Base-by-base conservation (phyloP, 352 stramenopile genomes). In the Phytophthora litchii region DNA sequence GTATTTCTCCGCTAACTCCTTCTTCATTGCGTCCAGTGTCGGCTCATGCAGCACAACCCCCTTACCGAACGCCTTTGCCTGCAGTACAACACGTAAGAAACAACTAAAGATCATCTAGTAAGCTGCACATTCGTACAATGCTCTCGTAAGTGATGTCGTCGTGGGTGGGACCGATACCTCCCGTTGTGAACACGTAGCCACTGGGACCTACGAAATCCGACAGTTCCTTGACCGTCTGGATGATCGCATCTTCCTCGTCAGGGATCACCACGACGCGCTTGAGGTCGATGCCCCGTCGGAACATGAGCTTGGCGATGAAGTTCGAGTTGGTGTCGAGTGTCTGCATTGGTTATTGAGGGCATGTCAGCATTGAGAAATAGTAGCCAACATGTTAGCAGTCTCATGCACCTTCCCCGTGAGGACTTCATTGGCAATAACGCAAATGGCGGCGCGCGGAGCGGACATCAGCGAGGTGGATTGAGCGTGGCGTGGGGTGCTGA, bases 131-230 rank as follows among this genome's bases (percentile, higher is more conserved):
- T 2, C 32, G 32, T 31, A 53, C 46, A 3, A 53, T 53, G 14
- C 79, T 85, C 54, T 92, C 81, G 64, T 95, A 95, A 9, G 86
- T 95, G 70, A 95, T 92, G 60, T 95, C 83, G 70, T 95, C 86
- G 45, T 93, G 86, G 6, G 86, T 95, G 12, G 86, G 86, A 4
- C 86, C 86, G 32, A 95, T 93, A 17, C 86, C 86, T 54, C 86
- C 85, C 13, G 86, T 92, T 14, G 86, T 93, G 68, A 95, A 80
- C 16, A 95, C 83, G 50, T 89, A 95, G 34, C 86, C 86, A 12
- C 47, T 78, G 12, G 74, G 72, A 1, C 86, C 83, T 3, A 95
- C 86, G 8, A 91, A 69, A 8, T 87, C 67, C 16, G 82, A 93
- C 14, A 95, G 63, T 14, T 87, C 64, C 57, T 88, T 83, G 12